Evolutionary conservation across 108 stramenopile genomes (phyloP), one percentile per base, ranked within the genome.

Genomic region (Epipyxis sp.): DNA sequence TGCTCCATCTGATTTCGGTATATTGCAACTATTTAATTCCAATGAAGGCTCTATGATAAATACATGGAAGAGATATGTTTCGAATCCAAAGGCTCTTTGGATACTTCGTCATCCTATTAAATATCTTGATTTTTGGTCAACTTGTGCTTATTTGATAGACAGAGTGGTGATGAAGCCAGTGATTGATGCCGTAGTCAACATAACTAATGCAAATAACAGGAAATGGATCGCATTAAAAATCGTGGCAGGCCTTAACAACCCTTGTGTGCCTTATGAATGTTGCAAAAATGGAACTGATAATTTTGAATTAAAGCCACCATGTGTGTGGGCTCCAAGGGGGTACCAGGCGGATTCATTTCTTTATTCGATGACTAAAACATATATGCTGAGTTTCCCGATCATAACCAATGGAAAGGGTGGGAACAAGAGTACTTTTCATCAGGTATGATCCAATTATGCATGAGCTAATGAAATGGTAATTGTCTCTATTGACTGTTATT

Each of bases 281-380:
- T 65, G 61, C 35, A 32, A 6, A 37, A 65, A 65, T 25, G 25
- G 13, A 16, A 13, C 34, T 65, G 27, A 29, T 3, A 35, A 3
- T 32, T 35, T 65, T 25, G 30, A 65, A 32, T 32, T 32, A 13
- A 20, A 6, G 6, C 61, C 61, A 65, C 61, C 61, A 37, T 65
- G 61, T 65, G 61, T 65, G 30, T 65, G 25, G 3, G 61, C 61
- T 29, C 61, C 61, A 13, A 16, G 25, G 10, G 61, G 61, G 10
- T 65, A 65, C 34, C 61, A 65, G 61, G 61, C 61, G 10, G 61
- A 65, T 25, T 65, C 61, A 6, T 65, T 65, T 25, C 35, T 65
- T 10, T 65, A 65, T 65, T 29, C 61, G 6, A 65, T 65, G 61
- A 32, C 61, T 29, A 3, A 65, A 32, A 65, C 61, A 3, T 25